These are phyloP conservation scores for Erodium maritimum DNA, from an alignment of 345 rosid species.

Conservation along the genomic window DNA sequence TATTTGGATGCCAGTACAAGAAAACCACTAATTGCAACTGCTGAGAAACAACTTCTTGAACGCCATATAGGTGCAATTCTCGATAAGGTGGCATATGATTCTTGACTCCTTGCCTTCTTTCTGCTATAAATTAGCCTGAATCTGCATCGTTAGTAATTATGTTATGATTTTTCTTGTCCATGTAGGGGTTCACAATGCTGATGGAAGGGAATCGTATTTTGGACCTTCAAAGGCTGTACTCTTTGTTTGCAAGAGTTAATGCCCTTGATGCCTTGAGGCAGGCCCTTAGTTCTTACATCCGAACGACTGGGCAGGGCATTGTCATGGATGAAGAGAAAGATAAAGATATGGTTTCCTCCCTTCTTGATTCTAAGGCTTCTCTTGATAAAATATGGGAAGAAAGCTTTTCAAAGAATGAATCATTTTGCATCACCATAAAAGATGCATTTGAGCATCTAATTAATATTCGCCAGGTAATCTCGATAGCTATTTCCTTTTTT, in stretches of 20 bases:
- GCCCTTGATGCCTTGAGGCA: conserved; percentile 78
- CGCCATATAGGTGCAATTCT: conserved; percentile 79
- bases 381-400: conserved; percentile 88
- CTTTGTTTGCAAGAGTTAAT: conserved; percentile 66
- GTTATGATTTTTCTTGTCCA: conserved; percentile 9
- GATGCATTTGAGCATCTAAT: conserved; percentile 91
- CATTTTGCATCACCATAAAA: conserved; percentile 80
- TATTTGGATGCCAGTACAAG: conserved; percentile 80
- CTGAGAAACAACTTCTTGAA: conserved; percentile 83
- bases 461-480: conserved; percentile 84
- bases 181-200: conserved; percentile 75
- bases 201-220: conserved; percentile 90
- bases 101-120: neutral
- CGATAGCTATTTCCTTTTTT: neutral
- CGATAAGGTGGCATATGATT: conserved; percentile 47
- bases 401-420: conserved; percentile 83
- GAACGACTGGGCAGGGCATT: conserved; percentile 70
- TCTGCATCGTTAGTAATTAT: neutral
- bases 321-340: conserved; percentile 99
- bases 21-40: conserved; percentile 71
- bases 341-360: conserved; percentile 82
- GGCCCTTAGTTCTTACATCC: conserved; percentile 65
- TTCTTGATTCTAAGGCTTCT: conserved; percentile 84
- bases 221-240: conserved; percentile 83
- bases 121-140: neutral